Evolutionary conservation across 352 stramenopile species (phyloP), one percentile per base, ranked within the genome.

Genomic region (Hyaloperonospora brassicae): DNA sequence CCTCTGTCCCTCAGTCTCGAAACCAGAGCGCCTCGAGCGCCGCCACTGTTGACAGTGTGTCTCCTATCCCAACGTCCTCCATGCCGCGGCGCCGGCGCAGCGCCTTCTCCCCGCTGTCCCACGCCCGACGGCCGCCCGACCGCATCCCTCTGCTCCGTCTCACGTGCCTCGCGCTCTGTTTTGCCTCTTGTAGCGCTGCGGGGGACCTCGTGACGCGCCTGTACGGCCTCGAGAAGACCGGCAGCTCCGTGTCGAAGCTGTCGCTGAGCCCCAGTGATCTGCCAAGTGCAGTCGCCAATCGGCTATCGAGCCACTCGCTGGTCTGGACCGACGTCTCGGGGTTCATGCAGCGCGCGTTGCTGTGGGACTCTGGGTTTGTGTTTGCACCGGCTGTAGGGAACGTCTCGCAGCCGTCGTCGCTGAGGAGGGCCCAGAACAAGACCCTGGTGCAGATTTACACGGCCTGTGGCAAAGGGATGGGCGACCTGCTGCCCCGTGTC

Each of bases 301-400:
- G 72, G 6, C 55, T 85, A 47, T 55, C 44, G 8, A 61, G 50
- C 45, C 58, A 62, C 34, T 47, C 62, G 11, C 64, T 80, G 2
- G 31, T 59, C 5, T 86, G 67, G 76, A 57, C 42, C 43, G 11
- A 49, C 3, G 61, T 89, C 43, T 79, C 78, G 11, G 76, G 76
- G 0, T 58, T 87, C 52, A 73, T 82, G 53, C 78, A 89, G 55
- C 78, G 78, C 54, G 78, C 78, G 42, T 56, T 89, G 52, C 68
- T 89, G 45, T 89, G 78, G 78, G 78, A 89, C 65, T 67, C 72
- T 0, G 78, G 76, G 25, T 82, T 79, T 44, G 76, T 89, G 36
- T 76, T 85, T 27, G 60, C 63, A 43, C 63, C 63, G 12, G 30
- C 58, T 11, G 34, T 50, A 0, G 34, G 39, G 0, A 48, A 47